Evolutionary conservation across 164 flowering plant genomes (phyloP).

Genomic region (Cinnamomum chago): DNA sequence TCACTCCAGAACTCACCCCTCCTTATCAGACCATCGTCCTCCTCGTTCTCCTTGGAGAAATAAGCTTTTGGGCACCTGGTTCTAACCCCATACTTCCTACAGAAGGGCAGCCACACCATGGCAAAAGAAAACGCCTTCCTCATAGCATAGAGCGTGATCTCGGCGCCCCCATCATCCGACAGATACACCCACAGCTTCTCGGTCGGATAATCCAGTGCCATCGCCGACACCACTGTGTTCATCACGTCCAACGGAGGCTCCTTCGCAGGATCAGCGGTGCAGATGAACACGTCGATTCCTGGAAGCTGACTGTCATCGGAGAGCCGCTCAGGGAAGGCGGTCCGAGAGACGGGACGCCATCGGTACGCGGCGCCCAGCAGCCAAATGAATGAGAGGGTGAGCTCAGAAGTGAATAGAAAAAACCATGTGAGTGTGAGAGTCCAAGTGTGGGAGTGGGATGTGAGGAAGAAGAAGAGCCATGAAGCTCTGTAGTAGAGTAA

Average conservation of each 20-base stretch:
- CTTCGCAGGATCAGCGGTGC: constrained; percentile 54
- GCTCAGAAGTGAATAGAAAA: constrained; percentile 36
- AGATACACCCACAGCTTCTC: constrained; percentile 58
- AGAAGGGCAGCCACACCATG: constrained; percentile 56
- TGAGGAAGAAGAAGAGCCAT: neutral
- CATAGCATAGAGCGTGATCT: constrained; percentile 32
- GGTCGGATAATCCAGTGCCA: constrained; percentile 61
- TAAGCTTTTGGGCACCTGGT: constrained; percentile 49
- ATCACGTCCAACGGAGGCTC: constrained; percentile 55
- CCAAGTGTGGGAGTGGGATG: neutral
- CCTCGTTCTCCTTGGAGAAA: constrained; percentile 20
- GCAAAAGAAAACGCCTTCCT: constrained; percentile 46
- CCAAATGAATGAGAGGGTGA: constrained; percentile 44
- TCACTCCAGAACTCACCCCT: neutral
- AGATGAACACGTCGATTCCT: constrained; percentile 46
- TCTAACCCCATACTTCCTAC: constrained; percentile 34
- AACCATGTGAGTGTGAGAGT: constrained; percentile 21
- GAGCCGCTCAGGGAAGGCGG: constrained; percentile 41
- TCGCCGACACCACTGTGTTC: constrained; percentile 73
- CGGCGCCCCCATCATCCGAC: constrained; percentile 65
- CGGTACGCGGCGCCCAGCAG: constrained; percentile 34
- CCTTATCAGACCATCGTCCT: neutral
- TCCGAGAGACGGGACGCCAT: constrained; percentile 47
- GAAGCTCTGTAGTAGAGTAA: constrained; percentile 17
- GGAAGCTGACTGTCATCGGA: constrained; percentile 38